phyloP scores from a whole-genome alignment of 1,139 yeast genomes.

The Suhomyces choctaworum region DNA sequence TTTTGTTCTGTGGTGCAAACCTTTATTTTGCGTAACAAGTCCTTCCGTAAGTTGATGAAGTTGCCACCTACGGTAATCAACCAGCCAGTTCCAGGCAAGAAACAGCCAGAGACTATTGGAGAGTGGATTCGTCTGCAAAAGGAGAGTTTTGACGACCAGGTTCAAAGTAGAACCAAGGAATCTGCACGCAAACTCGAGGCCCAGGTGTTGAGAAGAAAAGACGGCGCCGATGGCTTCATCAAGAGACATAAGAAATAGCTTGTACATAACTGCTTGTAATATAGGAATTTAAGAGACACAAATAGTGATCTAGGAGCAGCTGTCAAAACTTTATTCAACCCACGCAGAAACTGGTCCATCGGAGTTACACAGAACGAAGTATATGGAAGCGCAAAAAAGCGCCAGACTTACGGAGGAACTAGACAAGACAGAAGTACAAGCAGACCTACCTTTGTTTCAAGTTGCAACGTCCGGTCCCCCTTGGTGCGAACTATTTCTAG shows the following conservation, averaged over 20 bases:
- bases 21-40: constrained; percentile 55
- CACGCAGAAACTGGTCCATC: too few relatives aligned
- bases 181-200: constrained; percentile 42
- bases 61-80: constrained; percentile 66
- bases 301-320: too few relatives aligned
- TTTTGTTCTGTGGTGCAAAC: constrained; percentile 73
- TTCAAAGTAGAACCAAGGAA: constrained; percentile 36
- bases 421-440: too few relatives aligned
- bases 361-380: too few relatives aligned
- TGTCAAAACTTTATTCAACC: too few relatives aligned
- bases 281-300: too few relatives aligned
- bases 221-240: constrained; percentile 37
- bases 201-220: constrained; percentile 38
- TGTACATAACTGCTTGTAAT: constrained; percentile 11
- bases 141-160: constrained; percentile 33
- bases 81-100: constrained; percentile 28
- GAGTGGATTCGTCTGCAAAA: constrained; percentile 43
- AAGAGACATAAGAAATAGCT: constrained; percentile 37
- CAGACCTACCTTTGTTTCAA: too few relatives aligned
- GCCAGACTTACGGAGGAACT: too few relatives aligned
- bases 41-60: constrained; percentile 58
- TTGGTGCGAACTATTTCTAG: too few relatives aligned
- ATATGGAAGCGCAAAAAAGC: too few relatives aligned
- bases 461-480: too few relatives aligned
- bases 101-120: constrained; percentile 33